Evolutionary conservation across 2,329 filamentous ascomycete species (phyloP), one percentile per base, ranked within the genome.

Genomic region (Fusarium dimerum): DNA sequence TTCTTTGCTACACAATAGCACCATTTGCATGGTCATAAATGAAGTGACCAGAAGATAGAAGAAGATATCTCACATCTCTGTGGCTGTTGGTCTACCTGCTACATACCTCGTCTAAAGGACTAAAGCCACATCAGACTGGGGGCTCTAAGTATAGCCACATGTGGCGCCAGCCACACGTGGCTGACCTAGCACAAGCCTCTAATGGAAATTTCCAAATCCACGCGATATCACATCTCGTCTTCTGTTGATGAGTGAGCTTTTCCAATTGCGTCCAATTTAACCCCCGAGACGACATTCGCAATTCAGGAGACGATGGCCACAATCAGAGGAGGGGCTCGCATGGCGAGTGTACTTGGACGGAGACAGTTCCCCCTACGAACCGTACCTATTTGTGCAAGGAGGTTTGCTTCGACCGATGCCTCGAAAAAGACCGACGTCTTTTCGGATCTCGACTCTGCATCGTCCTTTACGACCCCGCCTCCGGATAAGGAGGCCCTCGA

Each of bases 401-500:
- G 78, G 68, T 78, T 75, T 64, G 73, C 73, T 51, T 81, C 80
- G n/a, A 77, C 75, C 43, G 70, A 74, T 54, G 72, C 72, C 12
- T 66, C 68, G 46, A 71, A 72, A 59, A 68, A 57, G 20, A 50
- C 55, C 30, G 63, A 73, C 11, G 67, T 62, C 36, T 67, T 81
- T 40, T 63, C 68, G 43, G 81, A 83, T 54, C 73, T 84, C 54
- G 81, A 84, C 62, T 57, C 69, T 39, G 73, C 77, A 34, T 82
- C 81, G 47, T 76, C 79, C 32, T 74, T 83, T 60, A 62, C 64
- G 36, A 69, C 73, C 16, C 75, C 78, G 18, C 59, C 68, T 13
- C 74, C 76, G 13, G 71, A 74, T 38, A 66, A 69, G 30, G 68
- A 68, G 42, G 60, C 69, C 13, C 63, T 74, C 20, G 67, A 78